Percentiles rank a stretch among this genome's conserved stretches.
Conservation (phyloP, 2,329 filamentous ascomycete species). For the Chaetomiaceae sp. region DNA sequence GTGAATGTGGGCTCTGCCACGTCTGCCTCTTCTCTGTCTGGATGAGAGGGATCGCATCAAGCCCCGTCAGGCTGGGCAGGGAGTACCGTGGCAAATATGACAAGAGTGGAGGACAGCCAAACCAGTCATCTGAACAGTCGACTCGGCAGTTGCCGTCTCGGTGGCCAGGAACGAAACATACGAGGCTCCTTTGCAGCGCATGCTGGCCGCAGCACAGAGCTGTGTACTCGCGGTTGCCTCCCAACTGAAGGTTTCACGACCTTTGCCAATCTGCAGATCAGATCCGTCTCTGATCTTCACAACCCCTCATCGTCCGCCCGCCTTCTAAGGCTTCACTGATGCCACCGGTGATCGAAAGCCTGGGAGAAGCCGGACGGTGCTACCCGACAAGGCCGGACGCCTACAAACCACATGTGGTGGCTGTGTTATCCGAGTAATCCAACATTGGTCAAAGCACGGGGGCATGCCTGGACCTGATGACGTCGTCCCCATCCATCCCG, state of each 20-base stretch:
- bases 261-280: background rate
- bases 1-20: background rate
- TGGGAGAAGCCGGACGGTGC: background rate
- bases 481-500: constrained; percentile 5
- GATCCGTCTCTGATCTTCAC: background rate
- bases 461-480: constrained; percentile 2
- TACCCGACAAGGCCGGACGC: no score
- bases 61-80: background rate
- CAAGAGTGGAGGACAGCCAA: background rate
- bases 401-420: background rate
- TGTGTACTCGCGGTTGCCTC: background rate
- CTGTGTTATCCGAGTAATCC: background rate
- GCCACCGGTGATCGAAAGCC: background rate
- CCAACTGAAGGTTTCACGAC: background rate
- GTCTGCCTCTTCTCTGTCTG: background rate
- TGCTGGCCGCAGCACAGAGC: background rate
- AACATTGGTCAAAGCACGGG: background rate
- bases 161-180: background rate
- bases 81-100: background rate
- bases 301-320: background rate
- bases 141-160: background rate
- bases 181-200: background rate
- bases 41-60: background rate
- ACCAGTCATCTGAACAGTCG: background rate
- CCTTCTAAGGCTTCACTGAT: background rate